phyloP scores from a whole-genome alignment of 495 filamentous ascomycete species.

The Penicillium canescens region DNA sequence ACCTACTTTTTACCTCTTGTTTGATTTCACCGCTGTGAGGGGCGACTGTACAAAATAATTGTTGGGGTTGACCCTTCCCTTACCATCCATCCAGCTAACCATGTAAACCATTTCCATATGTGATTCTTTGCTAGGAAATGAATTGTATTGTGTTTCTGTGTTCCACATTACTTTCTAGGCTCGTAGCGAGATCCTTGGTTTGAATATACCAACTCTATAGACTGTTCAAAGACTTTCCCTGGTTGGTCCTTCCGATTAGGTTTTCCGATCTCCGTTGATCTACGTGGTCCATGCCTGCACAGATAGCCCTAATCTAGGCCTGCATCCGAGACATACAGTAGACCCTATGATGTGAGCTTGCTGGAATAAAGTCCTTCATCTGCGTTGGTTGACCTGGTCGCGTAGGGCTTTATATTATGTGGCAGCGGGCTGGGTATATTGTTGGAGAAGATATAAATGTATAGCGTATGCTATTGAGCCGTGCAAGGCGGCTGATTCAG shows the following conservation, averaged over 20 bases:
- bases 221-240: neutral
- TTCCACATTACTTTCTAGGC: neutral
- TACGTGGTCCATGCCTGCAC: neutral
- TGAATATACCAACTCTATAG: too few species aligned
- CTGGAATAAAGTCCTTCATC: too few species aligned
- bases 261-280: constrained; percentile 1
- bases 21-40: constrained; percentile 9
- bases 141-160: constrained; percentile 3
- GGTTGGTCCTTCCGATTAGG: constrained; percentile 3
- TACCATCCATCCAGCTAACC: constrained; percentile 8
- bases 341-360: too few species aligned
- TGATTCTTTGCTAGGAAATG: neutral
- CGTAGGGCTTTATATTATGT: too few species aligned
- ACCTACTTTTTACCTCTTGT: constrained; percentile 8
- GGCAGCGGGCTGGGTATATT: too few species aligned
- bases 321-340: too few species aligned
- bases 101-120: constrained; percentile 2
- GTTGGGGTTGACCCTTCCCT: constrained; percentile 4
- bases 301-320: too few species aligned
- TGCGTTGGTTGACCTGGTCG: too few species aligned
- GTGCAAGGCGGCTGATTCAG: too few species aligned
- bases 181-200: neutral
- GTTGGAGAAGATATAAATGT: too few species aligned
- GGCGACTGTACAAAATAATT: constrained; percentile 20
- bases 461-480: too few species aligned